Conservation (phyloP, 2,329 filamentous ascomycete species). For the Cytospora leucostoma region DNA sequence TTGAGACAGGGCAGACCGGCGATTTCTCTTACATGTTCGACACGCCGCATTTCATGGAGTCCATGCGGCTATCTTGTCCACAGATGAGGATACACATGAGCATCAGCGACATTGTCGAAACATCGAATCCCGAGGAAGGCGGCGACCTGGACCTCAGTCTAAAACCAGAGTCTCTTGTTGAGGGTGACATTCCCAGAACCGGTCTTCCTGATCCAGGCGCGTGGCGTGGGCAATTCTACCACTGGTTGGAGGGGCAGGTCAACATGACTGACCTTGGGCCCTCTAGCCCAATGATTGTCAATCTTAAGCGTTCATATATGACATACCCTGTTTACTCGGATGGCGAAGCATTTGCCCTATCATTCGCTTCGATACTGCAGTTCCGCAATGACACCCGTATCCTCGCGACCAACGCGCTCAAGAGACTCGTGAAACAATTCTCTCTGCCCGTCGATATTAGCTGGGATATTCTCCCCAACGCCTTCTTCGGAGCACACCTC, state of each 20-base stretch:
- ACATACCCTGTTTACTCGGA: conserved; percentile 16
- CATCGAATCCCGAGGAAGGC: neutral
- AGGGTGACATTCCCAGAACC: conserved; percentile 3
- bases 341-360: conserved; percentile 30
- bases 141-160: neutral
- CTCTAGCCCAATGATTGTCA: neutral
- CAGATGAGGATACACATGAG: conserved; percentile 3
- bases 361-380: conserved; percentile 38
- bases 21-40: conserved; percentile 19
- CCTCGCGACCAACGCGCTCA: conserved; percentile 20
- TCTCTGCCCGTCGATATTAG: conserved; percentile 3
- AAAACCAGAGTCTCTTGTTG: conserved; percentile 4
- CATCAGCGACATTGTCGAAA: neutral
- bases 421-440: neutral
- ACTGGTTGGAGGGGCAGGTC: conserved; percentile 1
- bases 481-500: conserved; percentile 21
- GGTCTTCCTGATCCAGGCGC: neutral
- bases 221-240: conserved; percentile 8
- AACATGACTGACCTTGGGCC: too few relatives aligned
- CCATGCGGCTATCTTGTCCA: conserved; percentile 7
- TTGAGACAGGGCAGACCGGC: conserved; percentile 15
- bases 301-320: conserved; percentile 15
- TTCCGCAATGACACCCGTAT: conserved; percentile 37
- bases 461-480: neutral
- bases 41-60: conserved; percentile 1